Conservation (phyloP, 2,329 filamentous ascomycete species). For the Phyllosticta citribraziliensis region DNA sequence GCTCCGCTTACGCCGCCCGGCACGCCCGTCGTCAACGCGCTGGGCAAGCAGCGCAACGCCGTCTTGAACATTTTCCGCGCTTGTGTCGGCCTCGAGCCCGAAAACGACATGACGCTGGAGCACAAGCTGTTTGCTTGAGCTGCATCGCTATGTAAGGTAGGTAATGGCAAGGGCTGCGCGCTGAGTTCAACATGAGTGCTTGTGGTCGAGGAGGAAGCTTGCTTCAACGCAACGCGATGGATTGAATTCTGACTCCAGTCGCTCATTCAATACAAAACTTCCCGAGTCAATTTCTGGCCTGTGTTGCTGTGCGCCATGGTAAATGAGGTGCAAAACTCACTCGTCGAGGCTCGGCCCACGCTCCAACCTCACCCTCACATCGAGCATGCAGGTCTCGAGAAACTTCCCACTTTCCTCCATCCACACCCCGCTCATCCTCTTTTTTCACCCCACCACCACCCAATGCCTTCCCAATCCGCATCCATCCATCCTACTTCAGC, state of each 20-base stretch:
- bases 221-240: constrained; percentile 5
- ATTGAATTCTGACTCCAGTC: background rate
- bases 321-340: background rate
- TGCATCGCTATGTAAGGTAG: background rate
- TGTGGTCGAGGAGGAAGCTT: background rate
- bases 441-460: background rate
- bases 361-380: background rate
- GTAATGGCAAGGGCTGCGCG: background rate
- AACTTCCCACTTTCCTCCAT: background rate
- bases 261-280: background rate
- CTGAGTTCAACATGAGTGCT: constrained; percentile 5
- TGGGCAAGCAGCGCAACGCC: constrained; percentile 90
- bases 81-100: constrained; percentile 90
- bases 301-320: background rate
- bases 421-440: background rate
- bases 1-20: constrained; percentile 89
- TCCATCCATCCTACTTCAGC: constrained; percentile 38
- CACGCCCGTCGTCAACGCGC: constrained; percentile 88
- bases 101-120: constrained; percentile 98
- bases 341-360: background rate
- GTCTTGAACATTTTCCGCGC: constrained; percentile 98
- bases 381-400: background rate
- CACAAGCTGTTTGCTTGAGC: constrained; percentile 70
- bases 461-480: constrained; percentile 25
- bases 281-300: background rate